A percentile compares a stretch with the other conserved stretches of the same genome.
Evolutionary conservation across 2,329 filamentous ascomycete species (phyloP).

Genomic region (Colletotrichum acutatum): DNA sequence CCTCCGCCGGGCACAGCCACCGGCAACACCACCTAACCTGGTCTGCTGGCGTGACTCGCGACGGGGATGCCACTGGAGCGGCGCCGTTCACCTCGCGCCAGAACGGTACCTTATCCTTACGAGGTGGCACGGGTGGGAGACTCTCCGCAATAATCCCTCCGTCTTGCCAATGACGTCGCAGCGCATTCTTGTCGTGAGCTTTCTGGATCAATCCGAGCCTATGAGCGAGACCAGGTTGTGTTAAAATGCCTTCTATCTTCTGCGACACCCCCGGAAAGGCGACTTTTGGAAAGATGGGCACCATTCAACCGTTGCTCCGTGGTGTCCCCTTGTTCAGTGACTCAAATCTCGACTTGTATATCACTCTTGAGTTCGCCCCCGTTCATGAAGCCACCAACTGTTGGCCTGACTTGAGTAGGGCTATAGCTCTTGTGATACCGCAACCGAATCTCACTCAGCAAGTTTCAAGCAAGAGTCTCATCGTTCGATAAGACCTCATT

Average conservation of each 20-base stretch:
- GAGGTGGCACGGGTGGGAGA: constrained; percentile 11
- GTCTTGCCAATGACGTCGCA: constrained; percentile 37
- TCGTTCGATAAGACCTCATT: constrained; percentile 16
- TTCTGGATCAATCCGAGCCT: constrained; percentile 28
- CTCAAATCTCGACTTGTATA: constrained; percentile 32
- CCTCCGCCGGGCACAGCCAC: constrained; percentile 30
- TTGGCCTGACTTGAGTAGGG: constrained; percentile 17
- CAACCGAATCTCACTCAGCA: constrained; percentile 23
- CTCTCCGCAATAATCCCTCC: constrained; percentile 23
- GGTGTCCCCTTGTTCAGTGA: constrained; percentile 41
- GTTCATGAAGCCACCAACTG: constrained; percentile 19
- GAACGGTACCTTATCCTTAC: background rate
- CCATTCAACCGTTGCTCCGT: constrained; percentile 39
- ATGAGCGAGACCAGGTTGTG: constrained; percentile 27
- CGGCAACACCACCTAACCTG: constrained; percentile 24
- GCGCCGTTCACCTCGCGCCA: background rate
- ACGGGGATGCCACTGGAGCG: constrained; percentile 21
- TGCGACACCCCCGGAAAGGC: constrained; percentile 35
- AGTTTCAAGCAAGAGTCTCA: constrained; percentile 23
- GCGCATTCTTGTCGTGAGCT: constrained; percentile 30
- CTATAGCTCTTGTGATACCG: constrained; percentile 15
- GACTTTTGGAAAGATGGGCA: constrained; percentile 41
- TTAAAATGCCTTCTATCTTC: constrained; percentile 34
- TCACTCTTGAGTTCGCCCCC: constrained; percentile 29
- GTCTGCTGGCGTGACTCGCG: constrained; percentile 18